A percentile compares a stretch with the other conserved stretches of the same genome.
phyloP scores from a whole-genome alignment of 306 rosid species.

The Neltuma alba region DNA sequence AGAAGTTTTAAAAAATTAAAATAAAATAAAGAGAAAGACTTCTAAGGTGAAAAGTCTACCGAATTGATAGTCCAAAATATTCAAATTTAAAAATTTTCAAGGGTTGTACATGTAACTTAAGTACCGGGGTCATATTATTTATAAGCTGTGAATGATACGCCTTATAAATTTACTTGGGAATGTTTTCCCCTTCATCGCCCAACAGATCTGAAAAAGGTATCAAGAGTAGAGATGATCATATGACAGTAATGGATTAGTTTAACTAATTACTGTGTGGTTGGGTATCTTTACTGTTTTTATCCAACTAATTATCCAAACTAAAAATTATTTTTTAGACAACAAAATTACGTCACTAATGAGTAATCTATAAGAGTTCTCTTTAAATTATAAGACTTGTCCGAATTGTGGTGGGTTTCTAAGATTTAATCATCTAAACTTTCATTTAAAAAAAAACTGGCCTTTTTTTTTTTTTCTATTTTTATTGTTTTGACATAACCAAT shows the following conservation, averaged over 20 bases:
- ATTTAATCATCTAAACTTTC: too few species aligned
- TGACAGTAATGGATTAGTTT: neutral
- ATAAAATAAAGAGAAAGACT: neutral
- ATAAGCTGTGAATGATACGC: too few species aligned
- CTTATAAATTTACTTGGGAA: too few species aligned
- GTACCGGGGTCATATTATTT: too few species aligned
- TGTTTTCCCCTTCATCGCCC: neutral
- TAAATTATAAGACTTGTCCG: neutral
- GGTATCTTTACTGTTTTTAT: neutral
- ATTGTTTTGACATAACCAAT: too few species aligned
- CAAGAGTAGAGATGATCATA: neutral
- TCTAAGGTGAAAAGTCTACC: neutral
- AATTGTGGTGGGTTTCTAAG: too few species aligned
- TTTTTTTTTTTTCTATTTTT: too few species aligned
- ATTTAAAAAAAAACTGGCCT: too few species aligned
- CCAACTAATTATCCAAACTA: neutral
- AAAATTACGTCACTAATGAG: too few species aligned
- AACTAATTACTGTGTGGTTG: neutral
- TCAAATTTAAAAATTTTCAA: neutral
- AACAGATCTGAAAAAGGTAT: neutral
- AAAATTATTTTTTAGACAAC: too few species aligned
- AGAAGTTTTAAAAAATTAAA: too few species aligned
- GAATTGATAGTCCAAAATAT: neutral
- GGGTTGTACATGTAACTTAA: neutral
- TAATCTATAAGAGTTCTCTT: too few species aligned